Evolutionary conservation across 2,329 filamentous ascomycete genomes (phyloP).

Genomic region (Pseudogymnoascus sp.): DNA sequence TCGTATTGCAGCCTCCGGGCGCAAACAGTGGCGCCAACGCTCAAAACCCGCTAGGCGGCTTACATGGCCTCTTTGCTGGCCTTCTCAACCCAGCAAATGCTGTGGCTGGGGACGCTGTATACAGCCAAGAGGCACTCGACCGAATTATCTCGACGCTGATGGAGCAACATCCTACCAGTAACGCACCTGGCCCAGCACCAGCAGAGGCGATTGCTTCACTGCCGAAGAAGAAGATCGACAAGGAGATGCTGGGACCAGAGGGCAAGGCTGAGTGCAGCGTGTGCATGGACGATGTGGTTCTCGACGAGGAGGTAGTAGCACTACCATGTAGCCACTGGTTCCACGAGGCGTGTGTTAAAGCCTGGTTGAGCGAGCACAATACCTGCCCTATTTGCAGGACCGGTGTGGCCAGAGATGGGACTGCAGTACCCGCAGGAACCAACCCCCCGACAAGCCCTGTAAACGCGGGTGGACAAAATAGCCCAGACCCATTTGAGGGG

Average conservation of each 20-base stretch:
- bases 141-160: constrained; percentile 81
- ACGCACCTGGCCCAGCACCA: constrained; percentile 75
- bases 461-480: neutral
- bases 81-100: constrained; percentile 47
- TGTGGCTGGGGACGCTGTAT: constrained; percentile 71
- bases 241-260: constrained; percentile 58
- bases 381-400: constrained; percentile 79
- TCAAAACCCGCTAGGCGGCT: neutral
- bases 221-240: constrained; percentile 62
- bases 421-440: constrained; percentile 9
- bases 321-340: constrained; percentile 94
- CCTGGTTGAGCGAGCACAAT: constrained; percentile 86
- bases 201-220: constrained; percentile 66
- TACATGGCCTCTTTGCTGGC: constrained; percentile 36
- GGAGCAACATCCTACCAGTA: constrained; percentile 70
- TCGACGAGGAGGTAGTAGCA: constrained; percentile 66
- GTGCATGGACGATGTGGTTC: constrained; percentile 77
- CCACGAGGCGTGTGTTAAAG: constrained; percentile 70
- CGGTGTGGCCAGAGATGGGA: constrained; percentile 22
- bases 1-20: neutral
- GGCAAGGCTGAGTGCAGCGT: constrained; percentile 83
- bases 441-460: constrained; percentile 8
- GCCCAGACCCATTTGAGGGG: neutral
- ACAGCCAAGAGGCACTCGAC: constrained; percentile 84
- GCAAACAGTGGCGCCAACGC: neutral